These are phyloP conservation scores for Microsporum canis DNA, from an alignment of 2,329 filamentous ascomycete genomes.

Conservation along the genomic window DNA sequence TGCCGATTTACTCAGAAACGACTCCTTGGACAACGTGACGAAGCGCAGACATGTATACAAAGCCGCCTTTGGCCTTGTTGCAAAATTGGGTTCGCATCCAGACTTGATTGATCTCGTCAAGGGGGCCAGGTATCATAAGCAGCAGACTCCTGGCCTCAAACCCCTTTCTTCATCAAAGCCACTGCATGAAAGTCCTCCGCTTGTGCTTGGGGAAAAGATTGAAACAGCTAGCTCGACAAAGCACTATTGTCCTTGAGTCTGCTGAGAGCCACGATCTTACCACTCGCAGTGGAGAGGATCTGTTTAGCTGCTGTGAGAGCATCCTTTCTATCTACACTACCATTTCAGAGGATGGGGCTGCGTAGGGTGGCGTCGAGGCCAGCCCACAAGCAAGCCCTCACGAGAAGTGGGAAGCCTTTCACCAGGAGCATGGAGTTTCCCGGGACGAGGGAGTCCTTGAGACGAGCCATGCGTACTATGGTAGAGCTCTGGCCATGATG, in stretches of 20 bases:
- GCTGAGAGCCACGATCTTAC: constrained; percentile 17
- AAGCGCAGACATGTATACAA: constrained; percentile 28
- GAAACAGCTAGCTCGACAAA: constrained; percentile 23
- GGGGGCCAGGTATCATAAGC: constrained; percentile 25
- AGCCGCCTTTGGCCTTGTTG: constrained; percentile 32
- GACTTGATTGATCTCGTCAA: constrained; percentile 25
- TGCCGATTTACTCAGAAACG: constrained; percentile 32
- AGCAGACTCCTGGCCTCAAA: constrained; percentile 27
- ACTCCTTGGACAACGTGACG: constrained; percentile 30
- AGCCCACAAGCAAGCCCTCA: constrained; percentile 9
- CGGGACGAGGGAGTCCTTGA: constrained; percentile 30
- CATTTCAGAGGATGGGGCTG: constrained; percentile 12
- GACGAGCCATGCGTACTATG: constrained; percentile 17
- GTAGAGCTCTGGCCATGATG: constrained; percentile 10
- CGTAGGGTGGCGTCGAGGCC: not conserved
- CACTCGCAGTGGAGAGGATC: constrained; percentile 17
- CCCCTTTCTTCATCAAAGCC: constrained; percentile 19
- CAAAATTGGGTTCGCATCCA: constrained; percentile 24
- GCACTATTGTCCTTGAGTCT: constrained; percentile 23
- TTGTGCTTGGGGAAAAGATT: constrained; percentile 14
- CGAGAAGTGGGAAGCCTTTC: constrained; percentile 23
- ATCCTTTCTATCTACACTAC: constrained; percentile 22
- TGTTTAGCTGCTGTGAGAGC: constrained; percentile 26
- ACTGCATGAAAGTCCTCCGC: not conserved
- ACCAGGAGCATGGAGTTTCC: constrained; percentile 25